These are phyloP conservation scores for Jackrogersella minutella DNA, from an alignment of 495 filamentous ascomycete species.

Conservation along the genomic window DNA sequence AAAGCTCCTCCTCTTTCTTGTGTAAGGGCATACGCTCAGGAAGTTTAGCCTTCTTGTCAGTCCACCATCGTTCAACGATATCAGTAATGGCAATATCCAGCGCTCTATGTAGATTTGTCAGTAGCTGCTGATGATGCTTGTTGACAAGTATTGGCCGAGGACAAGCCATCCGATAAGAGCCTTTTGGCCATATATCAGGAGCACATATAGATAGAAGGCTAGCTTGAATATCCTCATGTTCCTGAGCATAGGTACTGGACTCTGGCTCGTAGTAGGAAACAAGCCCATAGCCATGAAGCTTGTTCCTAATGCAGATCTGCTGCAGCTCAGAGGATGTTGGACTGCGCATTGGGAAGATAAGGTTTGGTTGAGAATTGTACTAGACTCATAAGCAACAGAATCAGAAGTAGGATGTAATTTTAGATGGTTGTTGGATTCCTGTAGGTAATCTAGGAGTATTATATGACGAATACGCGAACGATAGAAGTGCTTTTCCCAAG, in stretches of 20 bases:
- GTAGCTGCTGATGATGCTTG: not conserved
- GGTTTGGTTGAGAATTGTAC: not conserved
- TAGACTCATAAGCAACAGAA: not conserved
- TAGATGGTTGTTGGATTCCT: not conserved
- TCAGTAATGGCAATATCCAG: not conserved
- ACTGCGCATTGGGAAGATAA: not conserved
- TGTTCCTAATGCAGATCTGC: not conserved
- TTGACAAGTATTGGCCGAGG: not conserved
- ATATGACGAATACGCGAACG: not conserved
- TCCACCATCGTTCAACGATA: constrained; percentile 7
- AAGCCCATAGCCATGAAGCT: not conserved
- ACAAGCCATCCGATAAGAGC: not conserved
- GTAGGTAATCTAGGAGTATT: not conserved
- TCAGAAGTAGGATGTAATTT: not conserved
- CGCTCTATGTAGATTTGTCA: not conserved
- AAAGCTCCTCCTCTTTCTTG: not conserved
- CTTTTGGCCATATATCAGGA: not conserved
- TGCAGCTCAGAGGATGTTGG: not conserved
- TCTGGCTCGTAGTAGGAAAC: not conserved
- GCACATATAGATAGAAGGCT: not conserved
- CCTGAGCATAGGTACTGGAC: not conserved
- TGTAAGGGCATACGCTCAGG: constrained; percentile 5
- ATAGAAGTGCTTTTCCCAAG: no score
- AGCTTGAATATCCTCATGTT: not conserved
- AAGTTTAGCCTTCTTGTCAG: not conserved